These are phyloP conservation scores for Sclerotinia sclerotiorum DNA, from an alignment of 2,329 filamentous ascomycete genomes.

Conservation along the genomic window DNA sequence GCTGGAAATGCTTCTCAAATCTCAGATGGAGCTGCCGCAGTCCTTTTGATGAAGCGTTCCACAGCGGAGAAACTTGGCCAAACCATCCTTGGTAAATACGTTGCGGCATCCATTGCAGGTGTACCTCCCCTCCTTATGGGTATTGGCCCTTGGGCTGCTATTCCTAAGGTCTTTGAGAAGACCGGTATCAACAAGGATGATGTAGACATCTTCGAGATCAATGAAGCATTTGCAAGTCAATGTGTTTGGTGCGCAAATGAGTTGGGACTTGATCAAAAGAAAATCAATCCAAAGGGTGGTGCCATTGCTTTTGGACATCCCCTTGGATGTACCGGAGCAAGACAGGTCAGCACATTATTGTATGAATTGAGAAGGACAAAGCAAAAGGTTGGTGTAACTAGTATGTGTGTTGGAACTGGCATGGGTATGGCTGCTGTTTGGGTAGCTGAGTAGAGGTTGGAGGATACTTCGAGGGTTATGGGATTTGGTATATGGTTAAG, in stretches of 20 bases:
- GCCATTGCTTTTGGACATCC: slow-evolving; percentile 96
- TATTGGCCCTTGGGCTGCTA: slow-evolving; percentile 91
- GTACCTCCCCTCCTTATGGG: slow-evolving; percentile 95
- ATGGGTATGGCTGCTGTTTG: slow-evolving; percentile 98
- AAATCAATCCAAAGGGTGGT: slow-evolving; percentile 96
- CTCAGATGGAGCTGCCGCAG: slow-evolving; percentile 91
- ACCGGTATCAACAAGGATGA: slow-evolving; percentile 84
- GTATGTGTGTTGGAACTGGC: slow-evolving; percentile 94
- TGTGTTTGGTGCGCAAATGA: slow-evolving; percentile 92
- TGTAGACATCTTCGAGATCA: slow-evolving; percentile 98
- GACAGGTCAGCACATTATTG: slow-evolving; percentile 88
- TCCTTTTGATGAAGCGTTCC: slow-evolving; percentile 91
- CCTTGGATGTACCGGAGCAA: slow-evolving; percentile 87
- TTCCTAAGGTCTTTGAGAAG: slow-evolving; percentile 86
- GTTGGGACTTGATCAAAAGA: slow-evolving; percentile 76
- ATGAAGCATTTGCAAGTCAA: slow-evolving; percentile 96
- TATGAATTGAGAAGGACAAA: slow-evolving; percentile 84
- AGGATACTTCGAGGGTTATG: not conserved
- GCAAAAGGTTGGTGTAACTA: slow-evolving; percentile 85
- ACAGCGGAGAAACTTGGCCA: slow-evolving; percentile 87
- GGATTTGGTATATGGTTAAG: not conserved
- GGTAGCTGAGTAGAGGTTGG: slow-evolving; percentile 73
- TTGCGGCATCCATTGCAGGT: slow-evolving; percentile 80
- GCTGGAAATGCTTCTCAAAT: slow-evolving; percentile 96
- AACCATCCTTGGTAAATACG: slow-evolving; percentile 88